phyloP scores from a whole-genome alignment of 768 basidiomycete species.

The Daedaleopsis nitida region DNA sequence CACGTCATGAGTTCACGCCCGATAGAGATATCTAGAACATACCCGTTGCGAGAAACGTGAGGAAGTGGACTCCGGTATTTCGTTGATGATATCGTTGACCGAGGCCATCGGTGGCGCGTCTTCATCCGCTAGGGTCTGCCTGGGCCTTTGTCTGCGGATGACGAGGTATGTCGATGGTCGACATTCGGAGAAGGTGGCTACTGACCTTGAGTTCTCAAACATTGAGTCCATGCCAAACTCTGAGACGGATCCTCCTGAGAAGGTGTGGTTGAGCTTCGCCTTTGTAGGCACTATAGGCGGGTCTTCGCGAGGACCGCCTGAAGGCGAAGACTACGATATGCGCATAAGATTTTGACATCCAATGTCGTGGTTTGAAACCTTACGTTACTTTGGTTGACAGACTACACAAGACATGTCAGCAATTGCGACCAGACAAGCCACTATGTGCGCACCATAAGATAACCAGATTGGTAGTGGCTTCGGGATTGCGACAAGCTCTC shows the following conservation, averaged over 20 bases:
- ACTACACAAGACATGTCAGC: slow-evolving; percentile 39
- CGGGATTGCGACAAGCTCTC: slow-evolving; percentile 73
- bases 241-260: slow-evolving; percentile 62
- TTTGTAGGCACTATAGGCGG: slow-evolving; percentile 77
- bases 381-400: slow-evolving; percentile 64
- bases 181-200: background rate
- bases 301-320: slow-evolving; percentile 57
- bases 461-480: slow-evolving; percentile 79
- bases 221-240: slow-evolving; percentile 86
- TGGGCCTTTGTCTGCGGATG: slow-evolving; percentile 43
- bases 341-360: background rate
- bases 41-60: slow-evolving; percentile 50
- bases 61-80: slow-evolving; percentile 45
- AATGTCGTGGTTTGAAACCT: background rate
- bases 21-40: slow-evolving; percentile 22
- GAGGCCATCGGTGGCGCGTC: slow-evolving; percentile 81
- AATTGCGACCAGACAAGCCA: too few species aligned
- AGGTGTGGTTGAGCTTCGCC: slow-evolving; percentile 73
- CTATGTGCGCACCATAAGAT: slow-evolving; percentile 55
- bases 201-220: slow-evolving; percentile 72
- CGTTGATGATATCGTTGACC: slow-evolving; percentile 72
- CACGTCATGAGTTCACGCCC: background rate
- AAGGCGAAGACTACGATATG: slow-evolving; percentile 9
- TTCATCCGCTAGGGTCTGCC: slow-evolving; percentile 68
- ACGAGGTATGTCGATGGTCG: slow-evolving; percentile 5